Conservation (phyloP, 441 rosid species). For the Breynia disticha region DNA sequence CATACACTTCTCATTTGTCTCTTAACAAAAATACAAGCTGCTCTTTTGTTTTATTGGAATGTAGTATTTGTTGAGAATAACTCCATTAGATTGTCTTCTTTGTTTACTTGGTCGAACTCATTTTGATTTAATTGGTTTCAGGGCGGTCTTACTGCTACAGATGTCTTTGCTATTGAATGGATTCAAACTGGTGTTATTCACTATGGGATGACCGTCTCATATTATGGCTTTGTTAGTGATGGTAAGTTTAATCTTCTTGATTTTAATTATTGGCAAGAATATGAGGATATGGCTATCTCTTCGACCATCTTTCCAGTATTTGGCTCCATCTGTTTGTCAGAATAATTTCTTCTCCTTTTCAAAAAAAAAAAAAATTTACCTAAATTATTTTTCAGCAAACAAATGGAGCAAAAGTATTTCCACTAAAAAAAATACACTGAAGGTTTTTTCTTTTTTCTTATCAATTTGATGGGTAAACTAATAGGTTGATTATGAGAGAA, state of each 20-base stretch:
- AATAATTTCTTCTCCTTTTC: no score
- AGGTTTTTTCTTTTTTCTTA: no score
- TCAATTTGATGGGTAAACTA: no score
- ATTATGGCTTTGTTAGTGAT: constrained; percentile 94
- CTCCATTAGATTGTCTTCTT: neutral
- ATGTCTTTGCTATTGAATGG: constrained; percentile 95
- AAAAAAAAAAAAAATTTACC: no score
- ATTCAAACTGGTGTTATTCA: constrained; percentile 70
- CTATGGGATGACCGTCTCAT: constrained; percentile 92
- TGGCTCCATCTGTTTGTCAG: no score
- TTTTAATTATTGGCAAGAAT: neutral
- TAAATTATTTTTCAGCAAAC: no score
- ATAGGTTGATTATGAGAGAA: no score
- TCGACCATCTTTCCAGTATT: no score
- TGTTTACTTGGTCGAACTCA: neutral
- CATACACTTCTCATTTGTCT: no score
- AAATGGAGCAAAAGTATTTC: no score
- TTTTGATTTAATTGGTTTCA: constrained; percentile 22
- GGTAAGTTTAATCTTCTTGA: constrained; percentile 36
- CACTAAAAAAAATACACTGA: no score
- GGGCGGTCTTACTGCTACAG: constrained; percentile 95
- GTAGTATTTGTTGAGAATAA: constrained; percentile 3
- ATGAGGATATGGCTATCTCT: no score
- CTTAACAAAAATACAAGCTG: neutral
- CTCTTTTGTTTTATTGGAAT: neutral